Base-by-base conservation (phyloP, 2,329 filamentous ascomycete genomes). In the Pestalotiopsis sp. region DNA sequence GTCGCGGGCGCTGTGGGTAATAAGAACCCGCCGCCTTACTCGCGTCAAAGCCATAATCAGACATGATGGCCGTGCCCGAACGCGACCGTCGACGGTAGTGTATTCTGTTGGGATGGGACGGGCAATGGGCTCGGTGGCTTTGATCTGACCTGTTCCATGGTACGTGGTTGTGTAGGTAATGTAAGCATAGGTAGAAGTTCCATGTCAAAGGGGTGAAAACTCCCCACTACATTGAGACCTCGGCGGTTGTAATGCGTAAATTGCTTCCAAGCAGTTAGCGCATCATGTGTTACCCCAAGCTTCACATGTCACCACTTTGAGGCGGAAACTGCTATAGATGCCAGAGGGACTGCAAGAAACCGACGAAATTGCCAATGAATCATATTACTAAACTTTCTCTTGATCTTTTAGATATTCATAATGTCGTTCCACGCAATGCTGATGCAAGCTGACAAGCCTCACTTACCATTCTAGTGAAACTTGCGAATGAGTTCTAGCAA, bases 1-100 rank as follows among this genome's bases (percentile, higher is more conserved):
- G 87, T 69, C 83, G 83, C 27, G 82, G 77, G 25, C 80, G 79
- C 62, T 74, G 75, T 27, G 80, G 79, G 23, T 80, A 78, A 67
- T 80, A 78, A 67, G 31, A 36, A 36, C 31, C 31, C 31, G 77
- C 75, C 72, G 75, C 73, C 68, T 74, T 76, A 56, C 74, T 70
- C 68, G 70, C 70, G 38, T 78, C 75, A 68, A 71, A 73, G 68
- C 76, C 79, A 75, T 77, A 75, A 71, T 77, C 75, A 69, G 79
- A 75, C 79, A 81, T 82, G 14, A n/a, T 66, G 67, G 72, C 59
- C 38, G 59, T 66, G 27, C 67, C 59, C 13, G 59, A 12, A 13
- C 59, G 25, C 31, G 59, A 39, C 25, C 63, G 66, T 38, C 41
- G 38, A 63, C 57, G 39, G 27, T 60, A 27, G 17, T 12, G 14